Evolutionary conservation across 192 early-diverging fungal species (phyloP).

Genomic region (Thamnidium elegans): DNA sequence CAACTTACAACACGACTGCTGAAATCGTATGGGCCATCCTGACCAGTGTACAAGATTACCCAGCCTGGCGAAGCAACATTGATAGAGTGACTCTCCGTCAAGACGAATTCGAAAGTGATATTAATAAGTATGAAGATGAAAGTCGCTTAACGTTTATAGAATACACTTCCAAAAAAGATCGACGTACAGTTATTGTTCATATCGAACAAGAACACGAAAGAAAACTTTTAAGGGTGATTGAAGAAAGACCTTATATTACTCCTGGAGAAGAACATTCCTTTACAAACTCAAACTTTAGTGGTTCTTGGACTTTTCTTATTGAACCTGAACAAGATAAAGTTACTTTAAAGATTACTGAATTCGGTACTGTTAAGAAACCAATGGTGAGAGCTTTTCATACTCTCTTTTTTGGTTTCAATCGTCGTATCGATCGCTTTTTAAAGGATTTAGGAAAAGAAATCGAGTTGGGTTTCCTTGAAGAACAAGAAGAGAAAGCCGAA

Average conservation of each 20-base stretch:
- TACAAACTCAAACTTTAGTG: slow-evolving; percentile 24
- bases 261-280: background rate
- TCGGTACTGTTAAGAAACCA: slow-evolving; percentile 33
- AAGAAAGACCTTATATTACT: slow-evolving; percentile 6
- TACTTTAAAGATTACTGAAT: slow-evolving; percentile 29
- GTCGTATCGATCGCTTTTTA: slow-evolving; percentile 36
- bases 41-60: slow-evolving; percentile 26
- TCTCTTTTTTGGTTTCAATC: slow-evolving; percentile 32
- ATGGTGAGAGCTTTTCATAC: slow-evolving; percentile 26
- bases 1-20: slow-evolving; percentile 12
- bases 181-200: slow-evolving; percentile 19
- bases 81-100: slow-evolving; percentile 1
- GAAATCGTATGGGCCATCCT: slow-evolving; percentile 23
- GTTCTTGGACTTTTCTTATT: slow-evolving; percentile 34
- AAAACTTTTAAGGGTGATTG: slow-evolving; percentile 23
- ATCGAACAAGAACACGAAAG: slow-evolving; percentile 16
- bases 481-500: background rate
- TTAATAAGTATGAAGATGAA: slow-evolving; percentile 8
- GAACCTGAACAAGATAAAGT: slow-evolving; percentile 1
- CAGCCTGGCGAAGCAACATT: slow-evolving; percentile 22
- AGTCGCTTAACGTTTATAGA: slow-evolving; percentile 21
- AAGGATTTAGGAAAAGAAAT: slow-evolving; percentile 29
- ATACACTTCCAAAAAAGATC: slow-evolving; percentile 18
- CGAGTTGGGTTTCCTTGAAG: background rate
- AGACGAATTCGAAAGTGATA: slow-evolving; percentile 4